Evolutionary conservation across 179 eudicot species (phyloP), one percentile per base, ranked within the genome.

Genomic region (Gypsophila paniculata): DNA sequence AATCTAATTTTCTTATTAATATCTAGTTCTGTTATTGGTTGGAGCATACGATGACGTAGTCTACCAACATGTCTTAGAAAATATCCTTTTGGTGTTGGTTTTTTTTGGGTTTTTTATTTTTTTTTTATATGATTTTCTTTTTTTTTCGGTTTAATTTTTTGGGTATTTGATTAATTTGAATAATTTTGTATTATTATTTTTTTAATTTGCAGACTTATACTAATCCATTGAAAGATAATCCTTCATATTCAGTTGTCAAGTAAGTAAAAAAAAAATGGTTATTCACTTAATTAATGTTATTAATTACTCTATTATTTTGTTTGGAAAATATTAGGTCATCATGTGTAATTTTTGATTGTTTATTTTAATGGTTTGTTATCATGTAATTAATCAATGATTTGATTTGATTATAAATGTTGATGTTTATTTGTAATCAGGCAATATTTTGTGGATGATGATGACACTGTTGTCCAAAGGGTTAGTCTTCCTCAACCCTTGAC

Each of bases 191-290:
- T 8, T 60, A 55, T 64, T 8, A 57, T 59, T 10, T 32, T 25
- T 39, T 19, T 77, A 78, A 8, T 46, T 75, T 72, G 71, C 91
- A 91, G 96, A 80, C 88, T 8, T 85, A 81, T 58, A 70, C 89
- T 4, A 90, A 91, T 75, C 97, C 97, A 14, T 78, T 91, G 79
- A 86, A 88, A 78, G 77, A 80, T 75, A 90, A 91, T 75, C 89
- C 96, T 62, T 83, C 97, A 49, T 91, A 90, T 77, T 70, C 87
- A 9, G 91, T 81, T 39, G 88, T 83, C 51, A 85, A 77, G 97
- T 91, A 81, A 86, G 93, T 68, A 60, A 58, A 39, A 48, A 63
- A 11, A n/a, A n/a, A n/a, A n/a, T n/a, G n/a, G n/a, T n/a, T n/a
- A n/a, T n/a, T n/a, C n/a, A n/a, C n/a, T 18, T 18, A 70, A 58